Percentiles rank a stretch among this genome's conserved stretches.
Evolutionary conservation across 305 asterid species (phyloP).

Genomic region (Solanum hybrid): DNA sequence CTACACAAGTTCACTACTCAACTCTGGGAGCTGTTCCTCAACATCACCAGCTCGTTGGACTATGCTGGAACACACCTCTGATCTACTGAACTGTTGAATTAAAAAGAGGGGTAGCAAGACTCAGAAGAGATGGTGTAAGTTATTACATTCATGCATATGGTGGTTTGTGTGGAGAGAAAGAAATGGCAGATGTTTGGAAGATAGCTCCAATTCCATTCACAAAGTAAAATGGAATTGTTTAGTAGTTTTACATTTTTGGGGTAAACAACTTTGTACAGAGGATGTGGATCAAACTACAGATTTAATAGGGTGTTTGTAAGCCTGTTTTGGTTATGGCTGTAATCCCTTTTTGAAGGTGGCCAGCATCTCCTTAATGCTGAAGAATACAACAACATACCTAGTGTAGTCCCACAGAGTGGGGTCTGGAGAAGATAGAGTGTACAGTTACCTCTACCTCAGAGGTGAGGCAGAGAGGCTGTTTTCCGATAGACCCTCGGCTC

Average conservation of each 20-base stretch:
- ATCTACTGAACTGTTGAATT: background rate
- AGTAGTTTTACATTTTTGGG: background rate
- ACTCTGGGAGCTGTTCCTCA: background rate
- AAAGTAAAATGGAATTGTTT: background rate
- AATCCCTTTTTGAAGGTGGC: background rate
- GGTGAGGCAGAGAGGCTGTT: background rate
- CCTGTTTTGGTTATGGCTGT: background rate
- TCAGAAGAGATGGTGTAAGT: background rate
- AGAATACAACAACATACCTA: background rate
- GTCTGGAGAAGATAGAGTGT: background rate
- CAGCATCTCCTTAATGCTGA: background rate
- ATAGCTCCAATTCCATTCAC: background rate
- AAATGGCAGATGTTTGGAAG: background rate
- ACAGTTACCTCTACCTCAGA: background rate
- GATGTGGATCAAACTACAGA: background rate
- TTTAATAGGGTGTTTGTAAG: background rate
- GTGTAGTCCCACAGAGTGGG: background rate
- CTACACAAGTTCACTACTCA: background rate
- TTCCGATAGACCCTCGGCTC: background rate
- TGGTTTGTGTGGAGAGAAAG: background rate
- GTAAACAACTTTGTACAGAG: background rate
- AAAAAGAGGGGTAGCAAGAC: background rate
- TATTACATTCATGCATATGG: background rate
- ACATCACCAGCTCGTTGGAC: background rate
- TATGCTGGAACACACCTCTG: background rate